Evolutionary conservation across 495 filamentous ascomycete genomes (phyloP), one percentile per base, ranked within the genome.

Genomic region (Diplogelasinospora grovesii): DNA sequence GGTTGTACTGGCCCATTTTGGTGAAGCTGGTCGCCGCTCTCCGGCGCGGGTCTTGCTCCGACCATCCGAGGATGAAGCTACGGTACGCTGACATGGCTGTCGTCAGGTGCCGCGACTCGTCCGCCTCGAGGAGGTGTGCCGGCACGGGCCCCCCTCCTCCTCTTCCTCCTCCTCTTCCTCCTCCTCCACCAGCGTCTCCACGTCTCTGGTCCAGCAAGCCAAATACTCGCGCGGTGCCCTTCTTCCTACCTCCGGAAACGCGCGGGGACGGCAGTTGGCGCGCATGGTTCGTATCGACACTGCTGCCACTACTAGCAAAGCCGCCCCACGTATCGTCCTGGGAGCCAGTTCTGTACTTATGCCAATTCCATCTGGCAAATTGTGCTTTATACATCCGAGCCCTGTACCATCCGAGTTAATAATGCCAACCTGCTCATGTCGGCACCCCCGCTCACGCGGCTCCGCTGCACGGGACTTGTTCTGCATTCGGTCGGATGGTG

Each of bases 361-460:
- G 42, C 48, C 48, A 50, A 22, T 41, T 31, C 48, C 48, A 50
- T 24, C 33, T 40, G 8, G 34, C 25, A 22, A 50, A 50, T 34
- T 50, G 48, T 10, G 48, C 42, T 13, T 50, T 50, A 43, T 46
- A 50, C 48, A 50, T 50, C 10, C 48, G 42, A 4, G 48, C 20
- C 6, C 48, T 50, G 22, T 2, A 3, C 0, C 7, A n/a, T n/a
- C n/a, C n/a, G n/a, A n/a, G n/a, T n/a, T n/a, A n/a, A n/a, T n/a
- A n/a, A n/a, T n/a, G n/a, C n/a, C n/a, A n/a, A n/a, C n/a, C n/a
- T n/a, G n/a, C n/a, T n/a, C n/a, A n/a, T n/a, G n/a, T n/a, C n/a
- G n/a, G n/a, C n/a, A n/a, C n/a, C n/a, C n/a, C n/a, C n/a, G n/a
- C n/a, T n/a, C n/a, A n/a, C n/a, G n/a, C n/a, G n/a, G n/a, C 2